These are phyloP conservation scores for Ganoderma multipileum DNA, from an alignment of 1,284 basidiomycete genomes.

Conservation along the genomic window DNA sequence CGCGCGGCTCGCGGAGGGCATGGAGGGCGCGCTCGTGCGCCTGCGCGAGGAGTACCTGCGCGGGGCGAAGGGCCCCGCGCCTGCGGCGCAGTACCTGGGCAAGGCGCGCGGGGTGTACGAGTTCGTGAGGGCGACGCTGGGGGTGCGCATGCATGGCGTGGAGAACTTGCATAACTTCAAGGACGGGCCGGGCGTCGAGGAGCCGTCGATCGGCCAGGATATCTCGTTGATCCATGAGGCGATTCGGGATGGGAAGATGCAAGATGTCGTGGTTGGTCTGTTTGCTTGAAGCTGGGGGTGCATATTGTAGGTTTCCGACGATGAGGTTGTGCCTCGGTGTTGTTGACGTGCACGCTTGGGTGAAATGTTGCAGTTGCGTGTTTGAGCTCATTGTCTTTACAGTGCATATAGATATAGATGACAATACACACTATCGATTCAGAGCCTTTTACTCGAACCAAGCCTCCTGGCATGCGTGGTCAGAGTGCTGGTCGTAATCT, in stretches of 20 bases:
- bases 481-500: too few species aligned
- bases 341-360: too few species aligned
- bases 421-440: neutral
- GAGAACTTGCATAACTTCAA: constrained; percentile 68
- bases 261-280: constrained; percentile 59
- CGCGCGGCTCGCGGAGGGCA: constrained; percentile 51
- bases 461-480: too few species aligned
- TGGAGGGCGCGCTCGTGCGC: constrained; percentile 52
- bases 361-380: too few species aligned
- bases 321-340: too few species aligned
- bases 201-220: constrained; percentile 69
- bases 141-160: constrained; percentile 75
- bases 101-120: constrained; percentile 73
- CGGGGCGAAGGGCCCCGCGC: constrained; percentile 59
- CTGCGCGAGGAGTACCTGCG: constrained; percentile 62
- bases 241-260: constrained; percentile 76
- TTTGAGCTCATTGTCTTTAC: neutral
- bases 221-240: constrained; percentile 76
- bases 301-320: too few species aligned
- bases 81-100: constrained; percentile 67
- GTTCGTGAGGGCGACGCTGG: constrained; percentile 70
- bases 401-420: neutral
- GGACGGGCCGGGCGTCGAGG: constrained; percentile 60
- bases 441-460: too few species aligned
- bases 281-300: constrained; percentile 42